Evolutionary conservation across 768 basidiomycete species (phyloP).

Genomic region (Lactarius sanguifluus): DNA sequence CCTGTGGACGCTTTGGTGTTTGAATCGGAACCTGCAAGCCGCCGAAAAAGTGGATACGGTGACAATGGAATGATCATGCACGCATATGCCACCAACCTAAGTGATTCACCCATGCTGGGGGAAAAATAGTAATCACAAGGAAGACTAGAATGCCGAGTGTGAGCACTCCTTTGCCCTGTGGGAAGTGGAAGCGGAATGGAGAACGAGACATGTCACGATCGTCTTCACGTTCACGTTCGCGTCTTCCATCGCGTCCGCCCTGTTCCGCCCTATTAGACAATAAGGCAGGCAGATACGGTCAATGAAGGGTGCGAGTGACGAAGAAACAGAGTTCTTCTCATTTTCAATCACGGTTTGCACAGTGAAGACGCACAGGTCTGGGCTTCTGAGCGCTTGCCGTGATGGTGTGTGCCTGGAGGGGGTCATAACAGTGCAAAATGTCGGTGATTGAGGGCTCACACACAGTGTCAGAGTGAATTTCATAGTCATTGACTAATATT

Average conservation of each 20-base stretch:
- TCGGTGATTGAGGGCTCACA: too few species aligned
- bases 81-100: neutral
- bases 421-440: neutral
- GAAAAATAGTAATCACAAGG: neutral
- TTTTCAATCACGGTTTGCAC: neutral
- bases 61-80: neutral
- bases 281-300: neutral
- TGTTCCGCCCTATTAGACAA: neutral
- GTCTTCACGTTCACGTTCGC: neutral
- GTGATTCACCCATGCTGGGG: neutral
- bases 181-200: neutral
- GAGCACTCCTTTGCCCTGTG: neutral
- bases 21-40: neutral
- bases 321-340: neutral
- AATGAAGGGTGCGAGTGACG: neutral
- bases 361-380: neutral
- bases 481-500: neutral
- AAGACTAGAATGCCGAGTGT: neutral
- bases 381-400: neutral
- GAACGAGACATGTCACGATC: constrained; percentile 3
- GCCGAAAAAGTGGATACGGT: neutral
- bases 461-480: neutral
- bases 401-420: neutral
- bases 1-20: neutral
- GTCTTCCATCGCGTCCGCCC: neutral